A percentile compares a stretch with the other conserved stretches of the same genome.
Conservation (phyloP, 2,329 filamentous ascomycete species). For the Fusarium brevicatenulatum region DNA sequence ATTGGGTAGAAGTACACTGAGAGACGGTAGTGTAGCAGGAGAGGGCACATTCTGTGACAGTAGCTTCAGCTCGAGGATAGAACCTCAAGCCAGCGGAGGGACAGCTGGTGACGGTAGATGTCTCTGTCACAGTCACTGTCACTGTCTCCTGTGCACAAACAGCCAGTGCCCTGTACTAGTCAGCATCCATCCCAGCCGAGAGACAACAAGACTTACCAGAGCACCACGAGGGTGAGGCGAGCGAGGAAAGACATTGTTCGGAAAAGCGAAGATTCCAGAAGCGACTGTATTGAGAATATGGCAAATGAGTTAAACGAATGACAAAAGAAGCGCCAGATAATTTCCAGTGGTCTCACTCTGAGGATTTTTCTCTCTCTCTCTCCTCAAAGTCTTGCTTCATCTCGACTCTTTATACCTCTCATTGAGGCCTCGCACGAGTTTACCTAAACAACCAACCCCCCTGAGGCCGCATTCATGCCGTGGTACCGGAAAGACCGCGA, state of each 20-base stretch:
- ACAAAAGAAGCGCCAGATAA: conserved; percentile 28
- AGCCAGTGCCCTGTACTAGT: conserved; percentile 36
- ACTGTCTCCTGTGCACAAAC: conserved; percentile 43
- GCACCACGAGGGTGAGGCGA: conserved; percentile 43
- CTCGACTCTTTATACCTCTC: conserved; percentile 42
- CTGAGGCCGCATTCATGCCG: conserved; percentile 29
- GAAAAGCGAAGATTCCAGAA: conserved; percentile 7
- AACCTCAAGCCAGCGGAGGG: neutral
- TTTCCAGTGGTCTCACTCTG: conserved; percentile 35
- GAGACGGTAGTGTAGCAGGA: conserved; percentile 39
- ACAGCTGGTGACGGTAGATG: neutral
- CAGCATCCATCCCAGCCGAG: neutral
- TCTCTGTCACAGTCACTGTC: conserved; percentile 10
- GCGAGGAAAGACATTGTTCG: conserved; percentile 39
- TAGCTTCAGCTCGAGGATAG: neutral
- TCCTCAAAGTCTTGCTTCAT: conserved; percentile 11
- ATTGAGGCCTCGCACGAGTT: conserved; percentile 35
- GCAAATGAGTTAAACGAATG: conserved; percentile 28
- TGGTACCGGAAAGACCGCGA: conserved; percentile 30
- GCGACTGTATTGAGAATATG: conserved; percentile 12
- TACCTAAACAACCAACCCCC: neutral
- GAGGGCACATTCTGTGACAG: conserved; percentile 44
- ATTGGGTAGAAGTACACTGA: conserved; percentile 36
- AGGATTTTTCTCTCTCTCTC: neutral
- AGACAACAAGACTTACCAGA: conserved; percentile 38